phyloP scores from a whole-genome alignment of 805 yeast genomes.

The Dipodascus geniculatus region DNA sequence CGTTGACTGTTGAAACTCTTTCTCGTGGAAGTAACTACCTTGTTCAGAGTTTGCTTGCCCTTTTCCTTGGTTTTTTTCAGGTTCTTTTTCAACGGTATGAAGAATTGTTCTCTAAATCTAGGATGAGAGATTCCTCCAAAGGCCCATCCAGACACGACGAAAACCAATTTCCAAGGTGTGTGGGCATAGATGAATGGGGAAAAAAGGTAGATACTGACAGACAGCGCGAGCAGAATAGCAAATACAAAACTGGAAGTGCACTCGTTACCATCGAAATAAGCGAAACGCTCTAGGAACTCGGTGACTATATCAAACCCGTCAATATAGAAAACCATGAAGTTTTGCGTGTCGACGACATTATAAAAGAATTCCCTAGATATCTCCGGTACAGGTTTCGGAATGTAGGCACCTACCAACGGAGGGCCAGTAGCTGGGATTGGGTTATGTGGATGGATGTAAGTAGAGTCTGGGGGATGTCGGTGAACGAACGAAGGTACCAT shows the following conservation, averaged over 20 bases:
- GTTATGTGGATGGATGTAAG: constrained; percentile 23
- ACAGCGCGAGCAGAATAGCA: constrained; percentile 24
- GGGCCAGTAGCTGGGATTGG: constrained; percentile 38
- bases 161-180: constrained; percentile 29
- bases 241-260: constrained; percentile 43
- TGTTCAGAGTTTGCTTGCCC: not conserved
- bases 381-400: constrained; percentile 67
- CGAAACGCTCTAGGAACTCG: constrained; percentile 39
- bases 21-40: not conserved
- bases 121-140: constrained; percentile 15
- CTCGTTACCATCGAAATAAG: constrained; percentile 51
- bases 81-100: not conserved
- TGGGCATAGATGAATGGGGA: constrained; percentile 19
- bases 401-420: constrained; percentile 34
- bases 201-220: constrained; percentile 20
- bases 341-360: constrained; percentile 76
- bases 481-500: constrained; percentile 57
- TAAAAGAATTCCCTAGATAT: constrained; percentile 65
- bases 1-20: not conserved
- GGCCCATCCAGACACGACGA: constrained; percentile 40
- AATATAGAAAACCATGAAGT: constrained; percentile 60
- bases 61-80: not conserved
- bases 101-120: not conserved
- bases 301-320: constrained; percentile 45
- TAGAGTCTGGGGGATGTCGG: constrained; percentile 51